Conservation (phyloP, 108 stramenopile species). For the Cyclostephanos tholiformis region DNA sequence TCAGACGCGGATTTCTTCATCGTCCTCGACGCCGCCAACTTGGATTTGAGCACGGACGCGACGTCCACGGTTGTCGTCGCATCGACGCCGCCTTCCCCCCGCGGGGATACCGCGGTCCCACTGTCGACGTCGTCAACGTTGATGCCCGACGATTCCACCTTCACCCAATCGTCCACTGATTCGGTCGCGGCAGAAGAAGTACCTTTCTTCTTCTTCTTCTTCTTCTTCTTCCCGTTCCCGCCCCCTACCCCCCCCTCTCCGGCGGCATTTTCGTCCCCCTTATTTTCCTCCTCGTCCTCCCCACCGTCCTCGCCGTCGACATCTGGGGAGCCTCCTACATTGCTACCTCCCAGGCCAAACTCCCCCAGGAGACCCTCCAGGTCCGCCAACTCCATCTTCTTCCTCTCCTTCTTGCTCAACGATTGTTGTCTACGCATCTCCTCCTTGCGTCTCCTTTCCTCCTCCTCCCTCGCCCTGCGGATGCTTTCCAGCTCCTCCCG, state of each 20-base stretch:
- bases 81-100: conserved; percentile 1
- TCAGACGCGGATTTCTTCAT: conserved; percentile 31
- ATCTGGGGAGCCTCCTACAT: not conserved
- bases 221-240: conserved; percentile 32
- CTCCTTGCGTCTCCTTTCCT: conserved; percentile 35
- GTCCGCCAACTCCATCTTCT: conserved; percentile 39
- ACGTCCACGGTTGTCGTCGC: conserved; percentile 26
- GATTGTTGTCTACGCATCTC: conserved; percentile 22
- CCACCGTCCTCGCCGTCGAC: conserved; percentile 3
- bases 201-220: conserved; percentile 44
- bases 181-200: not conserved
- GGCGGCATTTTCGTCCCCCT: conserved; percentile 20
- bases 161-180: conserved; percentile 36
- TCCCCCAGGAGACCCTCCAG: conserved; percentile 47
- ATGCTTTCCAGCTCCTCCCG: conserved; percentile 17
- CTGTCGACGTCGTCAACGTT: not conserved
- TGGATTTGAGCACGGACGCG: conserved; percentile 44
- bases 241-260: conserved; percentile 7
- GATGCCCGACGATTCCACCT: conserved; percentile 19
- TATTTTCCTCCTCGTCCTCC: conserved; percentile 28
- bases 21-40: conserved; percentile 9
- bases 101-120: not conserved
- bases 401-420: conserved; percentile 49
- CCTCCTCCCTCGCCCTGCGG: conserved; percentile 36
- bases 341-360: conserved; percentile 24